Evolutionary conservation across 495 filamentous ascomycete genomes (phyloP), one percentile per base, ranked within the genome.

Genomic region (Aspergillus conjunctus): DNA sequence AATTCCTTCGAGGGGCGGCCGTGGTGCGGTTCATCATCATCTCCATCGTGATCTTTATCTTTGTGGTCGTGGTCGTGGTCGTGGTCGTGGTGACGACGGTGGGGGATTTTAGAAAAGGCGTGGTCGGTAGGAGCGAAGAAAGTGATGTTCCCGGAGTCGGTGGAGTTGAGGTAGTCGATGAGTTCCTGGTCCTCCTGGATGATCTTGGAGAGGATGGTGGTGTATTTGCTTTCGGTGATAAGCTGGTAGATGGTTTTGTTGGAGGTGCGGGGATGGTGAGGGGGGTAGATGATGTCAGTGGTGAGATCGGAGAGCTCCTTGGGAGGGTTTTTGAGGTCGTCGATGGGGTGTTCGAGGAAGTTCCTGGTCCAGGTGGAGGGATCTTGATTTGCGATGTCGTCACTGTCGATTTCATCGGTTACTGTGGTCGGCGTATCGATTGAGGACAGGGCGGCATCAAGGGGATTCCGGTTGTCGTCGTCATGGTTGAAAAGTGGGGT

Each of bases 161-260:
- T 91, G 63, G 84, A 80, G 65, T 93, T 89, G 46, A 97, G 84
- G 15, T 84, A 67, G 18, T 85, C 65, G 37, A 91, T 85, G 17
- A 97, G 76, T 26, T 93, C 85, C 7, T 81, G 74, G 71, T 88
- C 83, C 58, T 89, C 79, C 55, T 88, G 81, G 71, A 96, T 80
- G 33, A 94, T 78, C 61, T 86, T 79, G 20, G 87, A 86, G 44
- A 96, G 85, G 70, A 85, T 90, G 34, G 82, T 87, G 20, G 89
- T 92, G 75, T 92, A 83, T 60, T 89, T 89, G 76, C 81, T 88
- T 50, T 83, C 77, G 12, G 79, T 72, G 71, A 97, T 91, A 22
- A 92, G 73, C 61, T 96, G 77, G 73, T 91, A 96, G 53, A 95
- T 79, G 32, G 91, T 95, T 67, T 75, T 64, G 68, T 92, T 88